Conservation (phyloP, 2,329 filamentous ascomycete genomes). For the Calonectria pauciramosa region DNA sequence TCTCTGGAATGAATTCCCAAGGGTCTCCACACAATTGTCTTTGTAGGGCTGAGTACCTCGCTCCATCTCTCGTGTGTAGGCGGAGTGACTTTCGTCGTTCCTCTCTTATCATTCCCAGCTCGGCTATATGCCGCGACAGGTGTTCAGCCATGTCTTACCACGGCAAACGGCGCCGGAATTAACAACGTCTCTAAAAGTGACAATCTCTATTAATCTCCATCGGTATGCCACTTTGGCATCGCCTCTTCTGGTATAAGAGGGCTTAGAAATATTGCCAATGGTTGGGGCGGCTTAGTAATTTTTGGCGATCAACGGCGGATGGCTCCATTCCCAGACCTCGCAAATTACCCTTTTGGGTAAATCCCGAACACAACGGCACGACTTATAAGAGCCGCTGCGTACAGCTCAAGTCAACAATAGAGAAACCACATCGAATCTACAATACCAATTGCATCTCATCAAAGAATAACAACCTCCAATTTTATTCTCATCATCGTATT, state of each 20-base stretch:
- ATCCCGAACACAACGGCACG: background rate
- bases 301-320: background rate
- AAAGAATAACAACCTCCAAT: background rate
- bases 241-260: background rate
- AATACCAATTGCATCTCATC: background rate
- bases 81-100: background rate
- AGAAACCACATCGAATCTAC: background rate
- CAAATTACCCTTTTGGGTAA: slow-evolving; percentile 7
- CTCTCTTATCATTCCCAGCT: background rate
- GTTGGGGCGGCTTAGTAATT: background rate
- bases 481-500: background rate
- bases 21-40: slow-evolving; percentile 16
- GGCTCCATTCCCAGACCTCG: background rate
- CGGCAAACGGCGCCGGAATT: background rate
- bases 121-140: background rate
- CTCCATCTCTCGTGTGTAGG: background rate
- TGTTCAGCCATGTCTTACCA: background rate
- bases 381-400: background rate
- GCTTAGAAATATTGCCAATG: background rate
- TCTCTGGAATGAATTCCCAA: slow-evolving; percentile 8
- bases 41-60: slow-evolving; percentile 16
- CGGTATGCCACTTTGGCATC: background rate
- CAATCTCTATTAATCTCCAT: background rate
- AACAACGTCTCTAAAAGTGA: background rate
- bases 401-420: background rate